Percentiles rank a stretch among this genome's conserved stretches.
Conservation (phyloP, 139 green algal genomes). For the Chlamydomonas sp. region DNA sequence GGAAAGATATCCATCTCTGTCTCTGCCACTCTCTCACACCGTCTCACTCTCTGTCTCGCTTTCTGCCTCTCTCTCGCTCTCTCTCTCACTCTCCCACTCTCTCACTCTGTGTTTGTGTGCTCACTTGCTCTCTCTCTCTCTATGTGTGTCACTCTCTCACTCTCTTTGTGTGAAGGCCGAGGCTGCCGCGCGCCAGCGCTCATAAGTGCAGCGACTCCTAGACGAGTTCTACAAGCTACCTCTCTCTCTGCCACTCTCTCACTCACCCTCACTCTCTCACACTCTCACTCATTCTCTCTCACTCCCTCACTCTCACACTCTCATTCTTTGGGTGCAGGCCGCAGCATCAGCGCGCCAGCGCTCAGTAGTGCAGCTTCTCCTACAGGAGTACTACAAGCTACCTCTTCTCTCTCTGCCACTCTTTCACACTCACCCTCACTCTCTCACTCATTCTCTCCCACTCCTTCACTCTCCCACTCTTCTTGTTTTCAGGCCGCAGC, state of each 20-base stretch:
- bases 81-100: no score
- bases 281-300: not conserved
- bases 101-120: no score
- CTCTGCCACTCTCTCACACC: not conserved
- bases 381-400: not conserved
- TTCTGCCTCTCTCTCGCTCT: no score
- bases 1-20: not conserved
- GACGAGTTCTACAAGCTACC: constrained; percentile 85
- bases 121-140: no score
- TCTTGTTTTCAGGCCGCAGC: not conserved
- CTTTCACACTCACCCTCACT: no score
- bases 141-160: not conserved
- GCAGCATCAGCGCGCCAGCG: not conserved
- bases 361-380: not conserved
- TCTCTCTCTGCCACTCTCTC: not conserved
- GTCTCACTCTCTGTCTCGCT: not conserved
- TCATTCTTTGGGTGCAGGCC: not conserved
- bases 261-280: not conserved
- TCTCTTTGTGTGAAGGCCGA: no score
- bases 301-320: not conserved
- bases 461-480: no score
- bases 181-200: constrained; percentile 18
- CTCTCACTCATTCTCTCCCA: no score
- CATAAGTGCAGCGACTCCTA: constrained; percentile 53
- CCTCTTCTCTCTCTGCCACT: not conserved